A percentile compares a stretch with the other conserved stretches of the same genome.
phyloP scores from a whole-genome alignment of 805 yeast species.

The Teunomyces cretensis region DNA sequence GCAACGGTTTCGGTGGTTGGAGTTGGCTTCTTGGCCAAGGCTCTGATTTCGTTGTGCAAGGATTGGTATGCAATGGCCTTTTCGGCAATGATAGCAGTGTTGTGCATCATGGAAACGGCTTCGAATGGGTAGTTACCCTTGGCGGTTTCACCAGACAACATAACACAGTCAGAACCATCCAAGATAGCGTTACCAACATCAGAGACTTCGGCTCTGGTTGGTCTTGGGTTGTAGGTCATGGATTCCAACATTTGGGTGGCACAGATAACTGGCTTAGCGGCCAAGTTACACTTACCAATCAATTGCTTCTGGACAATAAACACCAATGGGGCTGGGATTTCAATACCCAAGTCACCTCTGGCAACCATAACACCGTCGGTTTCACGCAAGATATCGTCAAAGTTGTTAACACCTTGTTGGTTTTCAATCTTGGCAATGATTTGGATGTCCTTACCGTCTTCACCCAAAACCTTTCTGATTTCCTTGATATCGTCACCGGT shows the following conservation, averaged over 20 bases:
- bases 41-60: conserved; percentile 83
- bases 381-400: conserved; percentile 89
- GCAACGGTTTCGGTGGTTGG: conserved; percentile 96
- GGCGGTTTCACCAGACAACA: conserved; percentile 99
- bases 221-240: conserved; percentile 99
- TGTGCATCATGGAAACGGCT: conserved; percentile 99
- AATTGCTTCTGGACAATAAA: conserved; percentile 98
- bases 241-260: conserved; percentile 99
- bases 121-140: conserved; percentile 98
- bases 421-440: conserved; percentile 97
- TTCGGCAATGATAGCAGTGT: conserved; percentile 94
- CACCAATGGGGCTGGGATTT: conserved; percentile 98
- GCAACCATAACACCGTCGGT: conserved; percentile 99
- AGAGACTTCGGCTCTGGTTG: conserved; percentile 99
- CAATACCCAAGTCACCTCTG: conserved; percentile 99
- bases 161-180: conserved; percentile 99
- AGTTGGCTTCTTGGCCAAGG: conserved; percentile 83
- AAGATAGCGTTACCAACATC: conserved; percentile 99
- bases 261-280: conserved; percentile 99
- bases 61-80: conserved; percentile 89
- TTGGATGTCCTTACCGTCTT: conserved; percentile 94
- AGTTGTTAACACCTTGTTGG: conserved; percentile 99
- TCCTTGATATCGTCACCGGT: conserved; percentile 84
- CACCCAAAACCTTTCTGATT: conserved; percentile 94
- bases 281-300: conserved; percentile 98